Conservation (phyloP, 257 asterid species). For the Oldenlandia corymbosa region DNA sequence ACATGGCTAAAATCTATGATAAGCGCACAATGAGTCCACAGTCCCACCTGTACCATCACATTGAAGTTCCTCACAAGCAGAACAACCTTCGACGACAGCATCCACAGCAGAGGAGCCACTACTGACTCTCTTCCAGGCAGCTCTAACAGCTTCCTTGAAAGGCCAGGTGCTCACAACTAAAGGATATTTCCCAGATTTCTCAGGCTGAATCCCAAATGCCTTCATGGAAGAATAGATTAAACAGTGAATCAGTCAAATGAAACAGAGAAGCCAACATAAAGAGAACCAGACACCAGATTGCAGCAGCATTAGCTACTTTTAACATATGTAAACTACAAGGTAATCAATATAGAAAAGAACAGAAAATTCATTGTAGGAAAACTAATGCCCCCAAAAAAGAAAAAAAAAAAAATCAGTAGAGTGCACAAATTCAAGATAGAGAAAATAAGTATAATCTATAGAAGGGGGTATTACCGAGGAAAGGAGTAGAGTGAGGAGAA, state of each 20-base stretch:
- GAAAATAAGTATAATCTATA: too few species aligned
- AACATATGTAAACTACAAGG: too few species aligned
- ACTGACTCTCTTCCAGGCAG: conserved; percentile 68
- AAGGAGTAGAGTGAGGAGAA: conserved; percentile 24
- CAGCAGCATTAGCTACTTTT: too few species aligned
- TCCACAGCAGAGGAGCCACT: conserved; percentile 70
- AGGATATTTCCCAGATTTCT: conserved; percentile 41
- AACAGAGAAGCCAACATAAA: neutral
- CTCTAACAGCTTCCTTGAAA: conserved; percentile 82
- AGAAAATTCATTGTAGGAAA: too few species aligned
- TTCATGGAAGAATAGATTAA: conserved; percentile 12
- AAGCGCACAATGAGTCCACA: neutral
- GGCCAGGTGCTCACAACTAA: conserved; percentile 97
- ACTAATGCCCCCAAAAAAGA: too few species aligned
- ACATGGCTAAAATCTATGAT: neutral
- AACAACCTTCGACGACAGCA: conserved; percentile 84
- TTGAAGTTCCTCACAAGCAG: conserved; percentile 77
- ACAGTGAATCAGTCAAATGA: neutral
- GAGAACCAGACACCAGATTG: neutral
- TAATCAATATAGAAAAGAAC: too few species aligned
- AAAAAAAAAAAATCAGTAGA: neutral
- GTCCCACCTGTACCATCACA: conserved; percentile 92
- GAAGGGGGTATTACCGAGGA: neutral
- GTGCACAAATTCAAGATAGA: neutral
- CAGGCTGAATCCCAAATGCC: conserved; percentile 47